phyloP scores from a whole-genome alignment of 257 asterid species.

The Leonotis leonurus region DNA sequence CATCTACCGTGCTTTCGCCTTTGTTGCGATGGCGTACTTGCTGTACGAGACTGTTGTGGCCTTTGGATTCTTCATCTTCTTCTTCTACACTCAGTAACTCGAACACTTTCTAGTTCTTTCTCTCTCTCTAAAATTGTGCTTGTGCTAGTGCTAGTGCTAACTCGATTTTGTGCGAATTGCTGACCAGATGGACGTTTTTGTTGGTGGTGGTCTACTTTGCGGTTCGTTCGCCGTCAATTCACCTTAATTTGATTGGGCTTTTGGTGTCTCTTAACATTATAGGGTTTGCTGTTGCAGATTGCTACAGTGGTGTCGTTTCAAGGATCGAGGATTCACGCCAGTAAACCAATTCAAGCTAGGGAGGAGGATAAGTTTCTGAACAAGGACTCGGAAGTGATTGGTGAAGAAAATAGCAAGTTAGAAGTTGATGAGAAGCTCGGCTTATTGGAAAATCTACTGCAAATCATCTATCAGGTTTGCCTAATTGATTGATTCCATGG shows the following conservation, averaged over 20 bases:
- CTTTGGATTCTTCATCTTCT: conserved; percentile 65
- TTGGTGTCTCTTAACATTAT: no score
- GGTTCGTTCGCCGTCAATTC: conserved; percentile 32
- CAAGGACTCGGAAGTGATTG: conserved; percentile 26
- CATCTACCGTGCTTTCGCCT: conserved; percentile 59
- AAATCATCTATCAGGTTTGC: conserved; percentile 51
- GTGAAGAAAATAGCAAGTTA: no score
- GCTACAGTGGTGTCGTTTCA: conserved; percentile 54
- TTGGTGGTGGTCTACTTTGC: conserved; percentile 67
- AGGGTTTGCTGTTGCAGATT: conserved; percentile 29
- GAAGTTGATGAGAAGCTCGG: conserved; percentile 37
- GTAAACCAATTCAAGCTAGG: conserved; percentile 18
- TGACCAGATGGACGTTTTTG: conserved; percentile 81
- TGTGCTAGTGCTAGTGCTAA: neutral
- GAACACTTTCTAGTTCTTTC: neutral
- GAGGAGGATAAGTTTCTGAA: conserved; percentile 32
- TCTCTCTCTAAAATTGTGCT: neutral
- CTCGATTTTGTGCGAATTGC: conserved; percentile 11
- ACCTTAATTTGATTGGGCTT: neutral
- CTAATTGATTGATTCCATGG: neutral
- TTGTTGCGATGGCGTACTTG: conserved; percentile 45
- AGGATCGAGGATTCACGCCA: conserved; percentile 44
- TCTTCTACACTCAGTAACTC: conserved; percentile 79
- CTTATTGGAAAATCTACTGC: conserved; percentile 40
- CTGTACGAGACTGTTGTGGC: conserved; percentile 44